Conservation (phyloP, 2,329 filamentous ascomycete genomes). For the Fusarium sp. region DNA sequence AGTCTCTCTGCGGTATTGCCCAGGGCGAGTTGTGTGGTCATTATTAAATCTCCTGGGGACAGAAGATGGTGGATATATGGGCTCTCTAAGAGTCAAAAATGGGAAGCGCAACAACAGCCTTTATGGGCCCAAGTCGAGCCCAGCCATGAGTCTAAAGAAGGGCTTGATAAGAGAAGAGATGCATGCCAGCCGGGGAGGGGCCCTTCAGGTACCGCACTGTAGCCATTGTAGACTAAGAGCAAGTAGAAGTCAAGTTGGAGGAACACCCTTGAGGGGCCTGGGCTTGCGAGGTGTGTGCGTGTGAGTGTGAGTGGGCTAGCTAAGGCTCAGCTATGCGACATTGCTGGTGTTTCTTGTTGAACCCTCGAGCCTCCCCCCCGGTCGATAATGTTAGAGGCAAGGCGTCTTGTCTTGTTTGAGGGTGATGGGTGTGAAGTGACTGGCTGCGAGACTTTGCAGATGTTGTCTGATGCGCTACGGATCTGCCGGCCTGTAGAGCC, state of each 20-base stretch:
- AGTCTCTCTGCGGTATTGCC: slow-evolving; percentile 33
- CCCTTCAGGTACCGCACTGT: slow-evolving; percentile 29
- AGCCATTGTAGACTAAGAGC: background rate
- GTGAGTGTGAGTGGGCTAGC: background rate
- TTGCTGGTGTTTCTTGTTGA: slow-evolving; percentile 2
- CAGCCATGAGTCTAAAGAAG: background rate
- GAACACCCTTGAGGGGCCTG: no score
- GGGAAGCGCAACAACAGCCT: slow-evolving; percentile 42
- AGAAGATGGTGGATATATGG: slow-evolving; percentile 5
- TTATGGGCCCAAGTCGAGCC: slow-evolving; percentile 42
- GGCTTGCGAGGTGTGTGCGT: no score
- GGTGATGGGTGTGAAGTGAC: background rate
- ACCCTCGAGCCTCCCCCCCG: slow-evolving; percentile 1
- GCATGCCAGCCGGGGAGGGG: slow-evolving; percentile 15
- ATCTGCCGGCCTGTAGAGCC: slow-evolving; percentile 40
- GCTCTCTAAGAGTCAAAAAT: slow-evolving; percentile 33
- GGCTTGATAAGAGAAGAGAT: background rate
- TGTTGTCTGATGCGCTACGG: slow-evolving; percentile 42
- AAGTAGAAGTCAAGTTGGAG: no score
- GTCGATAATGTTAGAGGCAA: background rate
- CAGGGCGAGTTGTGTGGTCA: slow-evolving; percentile 43
- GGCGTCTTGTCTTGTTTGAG: slow-evolving; percentile 24
- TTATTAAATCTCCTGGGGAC: slow-evolving; percentile 30
- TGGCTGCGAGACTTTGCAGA: slow-evolving; percentile 25
- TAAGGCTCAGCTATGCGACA: slow-evolving; percentile 5